Percentiles rank a stretch among this genome's conserved stretches.
Conservation (phyloP, 106 monocot species). For the Allium cepa region DNA sequence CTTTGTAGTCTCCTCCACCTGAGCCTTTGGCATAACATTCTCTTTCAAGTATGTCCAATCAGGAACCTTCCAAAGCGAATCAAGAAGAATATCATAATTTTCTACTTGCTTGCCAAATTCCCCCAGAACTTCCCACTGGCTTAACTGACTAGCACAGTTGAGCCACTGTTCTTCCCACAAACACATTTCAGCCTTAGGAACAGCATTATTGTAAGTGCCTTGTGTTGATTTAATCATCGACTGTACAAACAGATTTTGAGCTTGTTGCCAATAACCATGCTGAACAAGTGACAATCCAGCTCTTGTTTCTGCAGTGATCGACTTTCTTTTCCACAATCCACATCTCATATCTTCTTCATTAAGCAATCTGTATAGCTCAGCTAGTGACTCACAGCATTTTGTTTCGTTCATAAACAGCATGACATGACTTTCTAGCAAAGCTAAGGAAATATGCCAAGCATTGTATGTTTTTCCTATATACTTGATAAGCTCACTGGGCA, state of each 20-base stretch:
- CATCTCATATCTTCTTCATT: slow-evolving; percentile 99
- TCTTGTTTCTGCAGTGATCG: slow-evolving; percentile 97
- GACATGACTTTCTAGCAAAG: slow-evolving; percentile 90
- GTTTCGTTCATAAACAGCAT: slow-evolving; percentile 91
- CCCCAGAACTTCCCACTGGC: slow-evolving; percentile 88
- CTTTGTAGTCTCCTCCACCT: slow-evolving; percentile 94
- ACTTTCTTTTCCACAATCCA: slow-evolving; percentile 97
- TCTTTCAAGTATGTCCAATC: slow-evolving; percentile 95
- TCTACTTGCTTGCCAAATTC: slow-evolving; percentile 97
- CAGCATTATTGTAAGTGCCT: slow-evolving; percentile 93
- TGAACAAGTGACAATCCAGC: slow-evolving; percentile 95
- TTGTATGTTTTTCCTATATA: slow-evolving; percentile 97
- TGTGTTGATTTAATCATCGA: slow-evolving; percentile 99
- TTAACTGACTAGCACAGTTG: slow-evolving; percentile 78
- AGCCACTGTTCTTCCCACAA: slow-evolving; percentile 99
- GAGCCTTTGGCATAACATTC: slow-evolving; percentile 77
- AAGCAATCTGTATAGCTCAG: slow-evolving; percentile 86
- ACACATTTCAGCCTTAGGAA: slow-evolving; percentile 98
- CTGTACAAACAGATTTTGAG: slow-evolving; percentile 92
- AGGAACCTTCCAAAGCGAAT: slow-evolving; percentile 95
- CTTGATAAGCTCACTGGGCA: slow-evolving; percentile 99
- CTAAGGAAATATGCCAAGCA: slow-evolving; percentile 92
- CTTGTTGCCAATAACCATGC: slow-evolving; percentile 98
- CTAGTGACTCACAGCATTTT: slow-evolving; percentile 97
- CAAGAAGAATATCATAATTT: slow-evolving; percentile 93